Evolutionary conservation across 306 rosid species (phyloP), one percentile per base, ranked within the genome.

Genomic region (Lathyrus sativus): DNA sequence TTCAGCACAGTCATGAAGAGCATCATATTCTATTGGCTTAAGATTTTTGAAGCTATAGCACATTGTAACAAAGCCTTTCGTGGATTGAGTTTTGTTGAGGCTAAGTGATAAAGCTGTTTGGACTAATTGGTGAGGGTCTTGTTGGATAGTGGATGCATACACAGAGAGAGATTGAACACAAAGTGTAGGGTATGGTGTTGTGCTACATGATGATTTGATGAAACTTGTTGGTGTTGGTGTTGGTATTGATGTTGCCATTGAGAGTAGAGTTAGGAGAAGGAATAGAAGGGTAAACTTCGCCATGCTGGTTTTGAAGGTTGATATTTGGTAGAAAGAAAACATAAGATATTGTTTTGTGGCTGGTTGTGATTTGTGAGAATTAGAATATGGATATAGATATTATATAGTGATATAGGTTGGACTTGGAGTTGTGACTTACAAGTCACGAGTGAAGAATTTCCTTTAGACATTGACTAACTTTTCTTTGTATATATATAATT

Each of bases 171-270:
- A 78, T 9, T 60, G 44, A 12, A 70, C 65, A 33, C 85, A 82
- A 0, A 82, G 72, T 0, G 66, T 11, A 12, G 85, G 85, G 57
- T 78, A 82, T 14, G 19, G n/a, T 0, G 85, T 78, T 14, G 38
- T 41, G 43, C 85, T 78, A 60, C 85, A 82, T 0, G 78, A 78
- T 1, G 82, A 65, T 1, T 78, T 65, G 9, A 82, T 82, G 83
- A 82, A 82, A 14, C 12, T 61, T 61, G 4, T 33, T 65, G 3
- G 80, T 26, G 4, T 35, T 65, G 3, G 80, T 26, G 2, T 38
- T 13, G 75, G 35, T 26, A 1, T 38, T 13, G 75, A 35, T 0
- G 50, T 1, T 2, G 45, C 64, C 0, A 76, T 37, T 3, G 18
- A 11, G 4, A 81, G 0, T 7, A 46, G 11, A 12, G 15, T 37